These are phyloP conservation scores for Pyrus communis DNA, from an alignment of 306 rosid genomes.

Conservation along the genomic window DNA sequence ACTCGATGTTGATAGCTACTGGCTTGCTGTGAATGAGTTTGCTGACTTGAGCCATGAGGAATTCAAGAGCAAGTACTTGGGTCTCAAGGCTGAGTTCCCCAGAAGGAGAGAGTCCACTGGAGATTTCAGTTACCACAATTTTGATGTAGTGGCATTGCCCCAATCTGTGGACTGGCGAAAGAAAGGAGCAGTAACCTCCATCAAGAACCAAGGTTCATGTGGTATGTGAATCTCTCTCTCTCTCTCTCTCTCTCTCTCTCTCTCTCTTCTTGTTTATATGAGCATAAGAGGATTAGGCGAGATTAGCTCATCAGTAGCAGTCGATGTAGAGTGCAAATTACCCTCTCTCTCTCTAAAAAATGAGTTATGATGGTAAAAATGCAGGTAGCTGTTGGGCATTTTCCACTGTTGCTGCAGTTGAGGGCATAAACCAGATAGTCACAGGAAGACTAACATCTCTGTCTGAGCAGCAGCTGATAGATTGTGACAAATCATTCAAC, in stretches of 20 bases:
- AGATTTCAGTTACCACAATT: slow-evolving; percentile 29
- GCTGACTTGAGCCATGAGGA: slow-evolving; percentile 52
- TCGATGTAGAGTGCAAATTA: too few species aligned
- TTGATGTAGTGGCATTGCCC: slow-evolving; percentile 27
- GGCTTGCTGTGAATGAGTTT: slow-evolving; percentile 47
- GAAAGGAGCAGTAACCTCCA: slow-evolving; percentile 44
- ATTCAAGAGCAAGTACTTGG: slow-evolving; percentile 41
- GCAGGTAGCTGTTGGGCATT: slow-evolving; percentile 57
- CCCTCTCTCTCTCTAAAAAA: neutral
- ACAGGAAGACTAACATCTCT: slow-evolving; percentile 44
- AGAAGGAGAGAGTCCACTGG: slow-evolving; percentile 1
- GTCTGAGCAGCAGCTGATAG: slow-evolving; percentile 45
- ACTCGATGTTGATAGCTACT: slow-evolving; percentile 26
- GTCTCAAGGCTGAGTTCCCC: slow-evolving; percentile 21
- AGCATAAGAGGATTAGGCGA: too few species aligned
- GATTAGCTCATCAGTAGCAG: too few species aligned
- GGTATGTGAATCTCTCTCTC: slow-evolving; percentile 24
- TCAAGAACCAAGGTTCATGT: slow-evolving; percentile 49
- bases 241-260: neutral
- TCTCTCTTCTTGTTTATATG: neutral
- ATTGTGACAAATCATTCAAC: slow-evolving; percentile 37
- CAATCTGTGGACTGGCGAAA: slow-evolving; percentile 49
- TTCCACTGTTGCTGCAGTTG: slow-evolving; percentile 45
- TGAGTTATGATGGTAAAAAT: neutral
- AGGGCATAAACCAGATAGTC: slow-evolving; percentile 42